phyloP scores from a whole-genome alignment of 164 flowering plant genomes.

The Tetrastigma voinierianum region DNA sequence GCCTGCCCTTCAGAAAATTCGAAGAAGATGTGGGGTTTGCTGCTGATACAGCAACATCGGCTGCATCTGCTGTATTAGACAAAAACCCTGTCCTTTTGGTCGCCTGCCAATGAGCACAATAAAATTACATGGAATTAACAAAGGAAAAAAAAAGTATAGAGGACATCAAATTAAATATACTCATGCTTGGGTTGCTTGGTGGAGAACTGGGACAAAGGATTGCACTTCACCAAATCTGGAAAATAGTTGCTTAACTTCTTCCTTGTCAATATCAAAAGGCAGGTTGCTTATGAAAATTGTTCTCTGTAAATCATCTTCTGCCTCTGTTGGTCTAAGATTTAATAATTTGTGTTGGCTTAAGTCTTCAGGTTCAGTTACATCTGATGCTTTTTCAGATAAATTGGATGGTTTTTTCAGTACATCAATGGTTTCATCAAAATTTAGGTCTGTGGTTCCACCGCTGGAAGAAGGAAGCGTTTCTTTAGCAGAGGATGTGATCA shows the following conservation, averaged over 20 bases:
- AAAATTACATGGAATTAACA: constrained; percentile 1
- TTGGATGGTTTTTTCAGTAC: constrained; percentile 13
- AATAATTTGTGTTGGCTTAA: constrained; percentile 26
- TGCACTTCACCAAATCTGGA: constrained; percentile 74
- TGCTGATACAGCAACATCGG: constrained; percentile 68
- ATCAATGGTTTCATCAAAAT: constrained; percentile 12
- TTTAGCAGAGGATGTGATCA: constrained; percentile 49
- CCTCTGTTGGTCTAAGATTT: constrained; percentile 21
- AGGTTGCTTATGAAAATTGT: constrained; percentile 84
- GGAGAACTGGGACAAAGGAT: constrained; percentile 82
- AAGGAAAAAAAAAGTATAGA: constrained; percentile 1
- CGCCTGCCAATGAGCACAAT: constrained; percentile 56
- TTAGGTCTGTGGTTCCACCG: constrained; percentile 21
- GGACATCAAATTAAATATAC: background rate
- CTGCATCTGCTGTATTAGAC: constrained; percentile 62
- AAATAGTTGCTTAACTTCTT: constrained; percentile 85
- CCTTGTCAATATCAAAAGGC: constrained; percentile 68
- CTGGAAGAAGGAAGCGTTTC: constrained; percentile 17
- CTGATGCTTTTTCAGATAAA: constrained; percentile 22
- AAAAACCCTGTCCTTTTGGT: constrained; percentile 95
- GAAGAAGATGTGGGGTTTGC: constrained; percentile 50
- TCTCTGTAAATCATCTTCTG: constrained; percentile 53
- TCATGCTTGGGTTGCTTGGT: constrained; percentile 78
- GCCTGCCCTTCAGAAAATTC: constrained; percentile 75
- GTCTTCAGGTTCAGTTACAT: constrained; percentile 19